These are phyloP conservation scores for Saccharomycopsis oosterbeekiorum DNA, from an alignment of 805 yeast species.

Conservation along the genomic window DNA sequence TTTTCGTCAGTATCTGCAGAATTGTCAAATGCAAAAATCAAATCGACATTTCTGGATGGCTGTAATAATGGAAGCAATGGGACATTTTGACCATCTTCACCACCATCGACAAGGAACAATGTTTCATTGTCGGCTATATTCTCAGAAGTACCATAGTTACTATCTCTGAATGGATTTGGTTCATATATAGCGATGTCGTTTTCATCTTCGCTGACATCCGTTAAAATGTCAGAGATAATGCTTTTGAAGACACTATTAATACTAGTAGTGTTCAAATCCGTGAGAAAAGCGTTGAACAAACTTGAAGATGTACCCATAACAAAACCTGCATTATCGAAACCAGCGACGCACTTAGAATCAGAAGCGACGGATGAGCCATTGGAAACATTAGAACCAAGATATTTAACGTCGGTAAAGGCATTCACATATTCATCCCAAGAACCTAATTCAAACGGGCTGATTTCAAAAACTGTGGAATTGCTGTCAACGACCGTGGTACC, in stretches of 20 bases:
- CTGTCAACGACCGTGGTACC: constrained; percentile 42
- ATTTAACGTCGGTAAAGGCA: constrained; percentile 50
- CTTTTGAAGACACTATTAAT: constrained; percentile 36
- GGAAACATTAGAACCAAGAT: constrained; percentile 55
- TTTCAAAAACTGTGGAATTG: constrained; percentile 62
- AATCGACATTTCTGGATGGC: constrained; percentile 49
- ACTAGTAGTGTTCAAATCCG: constrained; percentile 47
- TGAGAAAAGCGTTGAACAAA: constrained; percentile 58
- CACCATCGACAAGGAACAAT: constrained; percentile 59
- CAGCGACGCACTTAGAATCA: constrained; percentile 41
- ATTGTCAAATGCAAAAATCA: constrained; percentile 57
- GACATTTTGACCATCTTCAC: constrained; percentile 55
- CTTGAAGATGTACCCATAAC: constrained; percentile 78
- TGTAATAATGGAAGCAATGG: constrained; percentile 58
- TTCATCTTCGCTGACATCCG: constrained; percentile 37
- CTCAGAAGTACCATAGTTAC: constrained; percentile 30
- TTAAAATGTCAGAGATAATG: constrained; percentile 37
- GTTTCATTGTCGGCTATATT: constrained; percentile 32
- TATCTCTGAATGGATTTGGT: constrained; percentile 61
- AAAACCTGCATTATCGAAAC: constrained; percentile 76
- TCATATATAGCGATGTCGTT: constrained; percentile 60
- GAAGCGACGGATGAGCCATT: constrained; percentile 39
- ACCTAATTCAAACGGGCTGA: constrained; percentile 67
- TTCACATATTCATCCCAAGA: constrained; percentile 58
- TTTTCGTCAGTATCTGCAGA: constrained; percentile 46